Conservation (phyloP, 2,329 filamentous ascomycete species). For the Albophoma yamanashiensis region DNA sequence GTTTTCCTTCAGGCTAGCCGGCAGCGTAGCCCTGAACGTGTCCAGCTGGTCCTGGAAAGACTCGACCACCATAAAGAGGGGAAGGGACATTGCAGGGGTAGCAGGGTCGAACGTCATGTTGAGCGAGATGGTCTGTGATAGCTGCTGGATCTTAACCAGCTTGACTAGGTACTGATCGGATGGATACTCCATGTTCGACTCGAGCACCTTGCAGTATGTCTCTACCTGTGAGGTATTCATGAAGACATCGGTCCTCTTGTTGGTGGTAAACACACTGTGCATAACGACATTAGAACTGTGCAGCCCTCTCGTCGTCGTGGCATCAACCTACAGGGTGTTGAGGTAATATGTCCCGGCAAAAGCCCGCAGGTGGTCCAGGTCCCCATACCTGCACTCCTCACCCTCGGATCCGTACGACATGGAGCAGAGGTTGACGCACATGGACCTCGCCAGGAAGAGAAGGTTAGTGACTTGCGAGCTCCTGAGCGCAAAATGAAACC, state of each 20-base stretch:
- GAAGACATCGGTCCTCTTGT: constrained; percentile 36
- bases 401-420: constrained; percentile 13
- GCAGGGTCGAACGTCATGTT: constrained; percentile 22
- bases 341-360: constrained; percentile 40
- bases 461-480: constrained; percentile 39
- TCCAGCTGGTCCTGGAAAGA: constrained; percentile 33
- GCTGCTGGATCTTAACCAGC: constrained; percentile 35
- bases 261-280: constrained; percentile 29
- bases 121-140: constrained; percentile 34
- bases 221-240: constrained; percentile 35
- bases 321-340: constrained; percentile 30
- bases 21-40: constrained; percentile 23
- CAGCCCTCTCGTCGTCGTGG: too few species aligned
- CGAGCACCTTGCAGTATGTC: constrained; percentile 29
- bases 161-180: constrained; percentile 33
- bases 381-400: constrained; percentile 13
- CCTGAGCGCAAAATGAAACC: constrained; percentile 37
- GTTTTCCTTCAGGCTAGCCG: constrained; percentile 21
- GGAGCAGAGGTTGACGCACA: constrained; percentile 31
- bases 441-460: constrained; percentile 34
- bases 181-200: constrained; percentile 28
- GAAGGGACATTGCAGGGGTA: constrained; percentile 23
- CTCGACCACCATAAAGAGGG: constrained; percentile 29
- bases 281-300: neutral
- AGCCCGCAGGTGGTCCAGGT: constrained; percentile 33